Base-by-base conservation (phyloP, 2,329 filamentous ascomycete genomes). In the Clonostachys solani region DNA sequence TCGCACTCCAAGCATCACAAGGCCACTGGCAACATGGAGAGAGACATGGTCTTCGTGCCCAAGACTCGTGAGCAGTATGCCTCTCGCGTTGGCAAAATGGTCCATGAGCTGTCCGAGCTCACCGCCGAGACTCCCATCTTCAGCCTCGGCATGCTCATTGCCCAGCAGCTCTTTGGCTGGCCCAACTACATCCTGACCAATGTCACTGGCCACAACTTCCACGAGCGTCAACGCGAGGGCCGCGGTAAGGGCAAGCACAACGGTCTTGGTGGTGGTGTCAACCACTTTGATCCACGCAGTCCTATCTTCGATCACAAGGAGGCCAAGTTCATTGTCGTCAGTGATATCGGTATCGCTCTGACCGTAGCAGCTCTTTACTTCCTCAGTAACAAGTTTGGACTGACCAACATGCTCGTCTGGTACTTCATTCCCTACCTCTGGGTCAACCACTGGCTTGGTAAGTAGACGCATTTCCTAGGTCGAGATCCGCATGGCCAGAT, bases 1-100 rank as follows among this genome's bases (percentile, higher is more conserved):
- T 96, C 91, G 56, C 94, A 99, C 75, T 88, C 90, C 76, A 96
- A 96, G 83, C 94, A 99, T 78, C 94, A 99, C 87, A 97, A 97
- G 81, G 91, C 92, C 54, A 99, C 94, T 37, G 94, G 92, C 60
- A 83, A 99, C 78, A 85, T 99, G 73, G 91, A 95, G 73, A 89
- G 92, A 57, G 94, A 99, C 72, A 99, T 99, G 94, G 94, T 97
- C 53, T 97, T 96, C 66, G 78, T 97, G n/a, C 94, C 94, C 50
- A 89, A 89, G 72, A 96, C 91, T 47, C 86, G 92, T 49, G 83
- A 94, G 56, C 73, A 87, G 64, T 92, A 88, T 62, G 89, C 91
- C 55, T 78, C 77, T 51, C 86, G 87, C 49, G 67, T 92, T 50
- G 89, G 91, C 60, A 81, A 78, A 60, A 60, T 92, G 49, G 75